phyloP scores from a whole-genome alignment of 1,284 basidiomycete genomes.

The Cryptococcus maquisensis region DNA sequence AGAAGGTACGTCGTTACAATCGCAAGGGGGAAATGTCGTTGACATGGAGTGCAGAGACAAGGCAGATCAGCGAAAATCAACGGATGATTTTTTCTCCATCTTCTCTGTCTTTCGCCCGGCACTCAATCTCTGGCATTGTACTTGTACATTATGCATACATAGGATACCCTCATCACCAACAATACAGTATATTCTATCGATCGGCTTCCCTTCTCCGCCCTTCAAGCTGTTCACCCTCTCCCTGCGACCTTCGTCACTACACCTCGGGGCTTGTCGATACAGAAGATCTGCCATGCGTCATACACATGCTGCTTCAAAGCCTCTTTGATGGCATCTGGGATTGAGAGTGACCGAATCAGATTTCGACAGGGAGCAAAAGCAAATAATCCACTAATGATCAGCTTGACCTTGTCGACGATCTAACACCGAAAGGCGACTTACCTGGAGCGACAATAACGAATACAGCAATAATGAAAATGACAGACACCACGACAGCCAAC shows the following conservation, averaged over 20 bases:
- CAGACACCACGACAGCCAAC: background rate
- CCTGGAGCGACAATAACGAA: background rate
- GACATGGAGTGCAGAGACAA: constrained; percentile 32
- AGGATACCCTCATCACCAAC: background rate
- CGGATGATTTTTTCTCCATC: constrained; percentile 26
- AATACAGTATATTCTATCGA: background rate
- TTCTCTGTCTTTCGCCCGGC: background rate
- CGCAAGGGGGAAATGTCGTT: background rate
- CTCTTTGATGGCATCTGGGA: background rate
- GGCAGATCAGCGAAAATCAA: constrained; percentile 51
- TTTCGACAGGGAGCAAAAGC: background rate
- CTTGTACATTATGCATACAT: constrained; percentile 3
- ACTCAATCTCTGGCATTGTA: background rate
- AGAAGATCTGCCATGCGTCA: background rate
- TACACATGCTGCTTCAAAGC: background rate
- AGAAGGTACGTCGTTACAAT: constrained; percentile 35
- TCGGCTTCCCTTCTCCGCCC: no score
- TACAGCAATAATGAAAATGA: background rate
- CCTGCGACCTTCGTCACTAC: background rate
- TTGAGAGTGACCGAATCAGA: background rate
- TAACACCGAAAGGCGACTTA: background rate
- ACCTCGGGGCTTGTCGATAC: background rate
- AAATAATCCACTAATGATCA: background rate
- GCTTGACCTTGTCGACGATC: background rate
- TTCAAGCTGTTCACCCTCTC: background rate